Conservation (phyloP, 352 stramenopile genomes). For the Thalassiosira oceanica region DNA sequence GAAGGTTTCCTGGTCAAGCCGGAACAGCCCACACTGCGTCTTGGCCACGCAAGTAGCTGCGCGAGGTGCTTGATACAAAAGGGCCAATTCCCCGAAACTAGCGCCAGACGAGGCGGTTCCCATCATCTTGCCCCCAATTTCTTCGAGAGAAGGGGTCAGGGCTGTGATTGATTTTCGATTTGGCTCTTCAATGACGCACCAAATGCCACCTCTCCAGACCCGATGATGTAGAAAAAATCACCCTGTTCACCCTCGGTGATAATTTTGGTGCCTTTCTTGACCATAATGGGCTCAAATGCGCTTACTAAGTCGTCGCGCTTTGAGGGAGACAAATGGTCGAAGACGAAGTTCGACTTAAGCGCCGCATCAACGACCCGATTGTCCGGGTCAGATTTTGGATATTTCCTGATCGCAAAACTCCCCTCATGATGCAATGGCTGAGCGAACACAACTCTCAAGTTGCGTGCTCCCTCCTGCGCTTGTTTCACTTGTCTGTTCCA, state of each 20-base stretch:
- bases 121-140: background rate
- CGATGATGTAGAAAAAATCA: constrained; percentile 82
- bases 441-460: constrained; percentile 68
- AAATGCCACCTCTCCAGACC: constrained; percentile 88
- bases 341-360: constrained; percentile 30
- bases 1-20: constrained; percentile 88
- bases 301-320: constrained; percentile 17
- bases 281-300: constrained; percentile 59
- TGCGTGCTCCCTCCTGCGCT: constrained; percentile 15
- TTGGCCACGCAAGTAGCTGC: constrained; percentile 89
- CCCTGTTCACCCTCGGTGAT: constrained; percentile 88
- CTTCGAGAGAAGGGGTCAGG: background rate
- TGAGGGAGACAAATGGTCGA: constrained; percentile 9
- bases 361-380: constrained; percentile 7
- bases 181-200: too few relatives aligned
- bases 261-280: constrained; percentile 86
- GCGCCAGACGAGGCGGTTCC: background rate
- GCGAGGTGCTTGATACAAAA: constrained; percentile 95
- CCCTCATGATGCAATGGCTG: constrained; percentile 68
- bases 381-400: constrained; percentile 24
- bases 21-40: constrained; percentile 88
- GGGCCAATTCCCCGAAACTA: constrained; percentile 84
- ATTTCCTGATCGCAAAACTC: constrained; percentile 45
- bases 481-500: constrained; percentile 19
- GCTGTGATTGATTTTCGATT: constrained; percentile 29